Evolutionary conservation across 805 yeast species (phyloP).

Genomic region (Tetrapisispora pingtungensis): DNA sequence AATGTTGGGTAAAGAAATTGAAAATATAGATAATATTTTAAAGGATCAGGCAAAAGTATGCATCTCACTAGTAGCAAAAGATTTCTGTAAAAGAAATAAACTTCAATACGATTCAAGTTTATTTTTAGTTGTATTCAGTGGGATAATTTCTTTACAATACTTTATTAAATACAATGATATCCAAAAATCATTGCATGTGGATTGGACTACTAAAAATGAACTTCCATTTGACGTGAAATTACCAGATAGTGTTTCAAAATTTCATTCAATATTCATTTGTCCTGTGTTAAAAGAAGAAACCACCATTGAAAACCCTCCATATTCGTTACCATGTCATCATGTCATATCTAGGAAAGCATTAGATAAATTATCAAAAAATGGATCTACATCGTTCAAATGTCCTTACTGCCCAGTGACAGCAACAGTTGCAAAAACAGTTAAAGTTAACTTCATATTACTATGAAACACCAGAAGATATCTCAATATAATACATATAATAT

Average conservation of each 20-base stretch:
- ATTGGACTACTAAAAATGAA: slow-evolving; percentile 50
- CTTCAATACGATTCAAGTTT: slow-evolving; percentile 46
- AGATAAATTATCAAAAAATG: slow-evolving; percentile 34
- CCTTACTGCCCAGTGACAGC: slow-evolving; percentile 59
- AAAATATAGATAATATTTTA: slow-evolving; percentile 17
- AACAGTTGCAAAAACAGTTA: slow-evolving; percentile 33
- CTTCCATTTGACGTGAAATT: slow-evolving; percentile 51
- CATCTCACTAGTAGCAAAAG: slow-evolving; percentile 33
- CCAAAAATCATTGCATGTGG: slow-evolving; percentile 25
- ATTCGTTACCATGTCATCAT: slow-evolving; percentile 55
- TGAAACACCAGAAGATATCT: background rate
- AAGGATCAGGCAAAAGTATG: slow-evolving; percentile 15
- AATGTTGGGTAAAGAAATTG: slow-evolving; percentile 14
- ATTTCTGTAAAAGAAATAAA: slow-evolving; percentile 40
- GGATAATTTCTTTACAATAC: slow-evolving; percentile 43
- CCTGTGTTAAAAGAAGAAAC: slow-evolving; percentile 63
- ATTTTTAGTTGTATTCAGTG: slow-evolving; percentile 40
- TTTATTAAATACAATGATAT: slow-evolving; percentile 39
- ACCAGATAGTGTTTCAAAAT: slow-evolving; percentile 40
- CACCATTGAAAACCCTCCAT: slow-evolving; percentile 52
- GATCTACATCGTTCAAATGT: slow-evolving; percentile 47
- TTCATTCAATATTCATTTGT: slow-evolving; percentile 60
- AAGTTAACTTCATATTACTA: slow-evolving; percentile 34
- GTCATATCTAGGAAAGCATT: slow-evolving; percentile 48
- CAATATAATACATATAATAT: no score